Evolutionary conservation across 345 rosid species (phyloP).

Genomic region (Eucalyptus microcorys): DNA sequence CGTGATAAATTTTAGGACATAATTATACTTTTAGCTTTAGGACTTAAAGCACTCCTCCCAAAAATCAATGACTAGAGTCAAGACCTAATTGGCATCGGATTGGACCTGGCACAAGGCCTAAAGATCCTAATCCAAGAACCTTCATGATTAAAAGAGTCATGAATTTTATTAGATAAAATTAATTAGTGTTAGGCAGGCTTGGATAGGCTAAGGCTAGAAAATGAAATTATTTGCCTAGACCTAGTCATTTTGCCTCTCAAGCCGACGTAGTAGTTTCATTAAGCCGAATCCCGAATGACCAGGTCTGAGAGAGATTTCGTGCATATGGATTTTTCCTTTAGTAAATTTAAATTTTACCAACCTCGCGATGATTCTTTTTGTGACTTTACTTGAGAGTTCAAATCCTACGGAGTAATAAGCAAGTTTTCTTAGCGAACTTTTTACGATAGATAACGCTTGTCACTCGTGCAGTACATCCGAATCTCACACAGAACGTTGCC

Average conservation of each 20-base stretch:
- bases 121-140: neutral
- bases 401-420: neutral
- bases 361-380: neutral
- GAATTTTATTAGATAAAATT: no score
- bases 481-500: no score
- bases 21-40: no score
- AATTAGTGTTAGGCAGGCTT: neutral
- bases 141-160: neutral
- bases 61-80: no score
- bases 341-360: neutral
- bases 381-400: neutral
- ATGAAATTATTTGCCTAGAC: neutral
- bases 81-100: no score
- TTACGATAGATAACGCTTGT: neutral
- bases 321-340: neutral
- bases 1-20: no score
- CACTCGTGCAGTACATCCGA: neutral
- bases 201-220: neutral
- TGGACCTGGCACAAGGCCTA: neutral
- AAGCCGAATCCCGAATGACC: neutral
- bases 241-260: neutral
- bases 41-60: no score
- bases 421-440: neutral
- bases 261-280: neutral
- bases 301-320: neutral